Evolutionary conservation across 345 rosid species (phyloP).

Genomic region (Eucalyptus lansdowneana): DNA sequence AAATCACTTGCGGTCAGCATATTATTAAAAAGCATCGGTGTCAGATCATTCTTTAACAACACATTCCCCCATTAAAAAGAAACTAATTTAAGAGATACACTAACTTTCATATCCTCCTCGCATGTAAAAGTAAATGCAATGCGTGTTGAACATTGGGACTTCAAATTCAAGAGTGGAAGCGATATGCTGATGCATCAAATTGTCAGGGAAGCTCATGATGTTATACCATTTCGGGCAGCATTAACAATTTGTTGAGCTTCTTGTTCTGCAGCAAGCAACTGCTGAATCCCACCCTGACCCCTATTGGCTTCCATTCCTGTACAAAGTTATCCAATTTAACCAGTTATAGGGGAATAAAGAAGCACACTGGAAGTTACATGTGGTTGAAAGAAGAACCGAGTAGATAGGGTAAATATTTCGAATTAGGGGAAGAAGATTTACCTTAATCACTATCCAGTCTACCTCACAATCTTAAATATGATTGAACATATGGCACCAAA

Average conservation of each 20-base stretch:
- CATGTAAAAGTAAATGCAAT: background rate
- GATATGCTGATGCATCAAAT: background rate
- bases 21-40: background rate
- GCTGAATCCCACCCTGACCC: constrained; percentile 83
- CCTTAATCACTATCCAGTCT: background rate
- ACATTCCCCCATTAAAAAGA: background rate
- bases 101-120: background rate
- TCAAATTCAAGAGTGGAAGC: background rate
- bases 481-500: background rate
- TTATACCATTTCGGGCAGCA: constrained; percentile 48
- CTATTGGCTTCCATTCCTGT: constrained; percentile 46
- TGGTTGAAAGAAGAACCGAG: background rate
- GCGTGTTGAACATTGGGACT: background rate
- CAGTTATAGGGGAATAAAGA: background rate
- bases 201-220: background rate
- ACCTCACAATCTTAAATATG: background rate
- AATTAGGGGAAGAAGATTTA: background rate
- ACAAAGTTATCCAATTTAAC: background rate
- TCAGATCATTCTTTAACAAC: background rate
- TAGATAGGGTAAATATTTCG: background rate
- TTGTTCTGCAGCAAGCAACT: constrained; percentile 82
- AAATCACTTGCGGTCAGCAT: background rate
- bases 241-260: constrained; percentile 87
- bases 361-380: background rate
- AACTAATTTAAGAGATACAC: background rate